phyloP scores from a whole-genome alignment of 345 rosid genomes.

The Garcia nutans region DNA sequence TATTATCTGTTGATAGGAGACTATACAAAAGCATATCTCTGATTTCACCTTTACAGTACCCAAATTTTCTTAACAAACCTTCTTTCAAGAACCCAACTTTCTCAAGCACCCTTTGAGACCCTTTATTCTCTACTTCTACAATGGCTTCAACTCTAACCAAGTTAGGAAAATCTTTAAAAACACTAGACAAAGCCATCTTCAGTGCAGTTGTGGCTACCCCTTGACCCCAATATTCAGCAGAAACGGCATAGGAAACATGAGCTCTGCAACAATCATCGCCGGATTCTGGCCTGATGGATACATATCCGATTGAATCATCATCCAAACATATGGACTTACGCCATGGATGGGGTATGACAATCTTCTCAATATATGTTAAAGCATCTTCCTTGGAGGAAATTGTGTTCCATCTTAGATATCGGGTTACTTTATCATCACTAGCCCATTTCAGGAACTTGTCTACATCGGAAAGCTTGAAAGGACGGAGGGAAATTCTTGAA shows the following conservation, averaged over 20 bases:
- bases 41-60: constrained; percentile 43
- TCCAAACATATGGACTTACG: constrained; percentile 51
- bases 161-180: constrained; percentile 31
- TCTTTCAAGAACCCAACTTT: constrained; percentile 62
- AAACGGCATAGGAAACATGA: constrained; percentile 36
- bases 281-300: constrained; percentile 36
- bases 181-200: constrained; percentile 37
- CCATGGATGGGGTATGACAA: constrained; percentile 45
- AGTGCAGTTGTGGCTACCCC: constrained; percentile 40
- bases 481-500: constrained; percentile 46
- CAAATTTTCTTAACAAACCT: constrained; percentile 59
- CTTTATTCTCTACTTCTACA: constrained; percentile 49
- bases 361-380: constrained; percentile 22
- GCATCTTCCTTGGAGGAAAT: constrained; percentile 43
- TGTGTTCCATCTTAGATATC: constrained; percentile 44
- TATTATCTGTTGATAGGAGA: constrained; percentile 38
- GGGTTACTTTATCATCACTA: constrained; percentile 42
- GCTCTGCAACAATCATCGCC: constrained; percentile 43
- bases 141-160: constrained; percentile 61
- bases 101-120: constrained; percentile 58
- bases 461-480: constrained; percentile 43
- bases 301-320: constrained; percentile 39
- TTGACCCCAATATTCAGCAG: constrained; percentile 44
- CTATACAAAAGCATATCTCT: constrained; percentile 49
- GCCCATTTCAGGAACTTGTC: constrained; percentile 54